Conservation (phyloP, 257 asterid genomes). For the Buddleja alternifolia region DNA sequence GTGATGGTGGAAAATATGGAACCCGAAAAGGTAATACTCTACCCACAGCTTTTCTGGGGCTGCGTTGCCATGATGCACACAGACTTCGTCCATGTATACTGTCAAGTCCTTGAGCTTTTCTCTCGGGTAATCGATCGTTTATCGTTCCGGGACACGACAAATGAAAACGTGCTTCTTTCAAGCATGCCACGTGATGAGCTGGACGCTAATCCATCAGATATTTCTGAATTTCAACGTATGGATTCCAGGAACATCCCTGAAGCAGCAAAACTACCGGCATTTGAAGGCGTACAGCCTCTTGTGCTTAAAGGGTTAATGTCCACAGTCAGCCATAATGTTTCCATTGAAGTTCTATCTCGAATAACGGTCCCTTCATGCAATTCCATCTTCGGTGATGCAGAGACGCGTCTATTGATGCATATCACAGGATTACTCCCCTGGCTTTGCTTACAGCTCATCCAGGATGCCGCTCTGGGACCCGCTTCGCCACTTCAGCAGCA, state of each 20-base stretch:
- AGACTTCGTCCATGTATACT: constrained; percentile 90
- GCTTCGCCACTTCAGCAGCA: constrained; percentile 69
- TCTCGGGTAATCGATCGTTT: constrained; percentile 87
- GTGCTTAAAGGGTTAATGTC: constrained; percentile 97
- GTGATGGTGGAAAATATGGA: constrained; percentile 99
- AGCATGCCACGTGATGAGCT: constrained; percentile 96
- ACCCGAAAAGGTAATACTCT: constrained; percentile 93
- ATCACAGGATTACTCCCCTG: constrained; percentile 97
- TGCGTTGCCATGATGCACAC: constrained; percentile 99
- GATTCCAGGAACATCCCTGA: constrained; percentile 62
- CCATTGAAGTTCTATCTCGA: constrained; percentile 87
- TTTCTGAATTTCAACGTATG: constrained; percentile 68
- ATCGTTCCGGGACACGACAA: constrained; percentile 93
- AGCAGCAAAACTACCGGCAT: constrained; percentile 74
- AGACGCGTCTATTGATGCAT: constrained; percentile 95
- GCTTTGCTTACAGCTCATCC: constrained; percentile 97
- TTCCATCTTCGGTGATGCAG: constrained; percentile 89
- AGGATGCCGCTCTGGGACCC: constrained; percentile 60
- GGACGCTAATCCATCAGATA: constrained; percentile 57
- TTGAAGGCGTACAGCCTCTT: constrained; percentile 96
- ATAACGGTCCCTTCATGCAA: constrained; percentile 97
- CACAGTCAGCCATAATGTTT: constrained; percentile 79
- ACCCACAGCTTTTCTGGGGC: constrained; percentile 99
- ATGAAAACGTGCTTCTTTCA: constrained; percentile 97
- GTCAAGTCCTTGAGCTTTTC: constrained; percentile 98